Evolutionary conservation across 352 stramenopile genomes (phyloP), one percentile per base, ranked within the genome.

Genomic region (Globisporangium paddicum): DNA sequence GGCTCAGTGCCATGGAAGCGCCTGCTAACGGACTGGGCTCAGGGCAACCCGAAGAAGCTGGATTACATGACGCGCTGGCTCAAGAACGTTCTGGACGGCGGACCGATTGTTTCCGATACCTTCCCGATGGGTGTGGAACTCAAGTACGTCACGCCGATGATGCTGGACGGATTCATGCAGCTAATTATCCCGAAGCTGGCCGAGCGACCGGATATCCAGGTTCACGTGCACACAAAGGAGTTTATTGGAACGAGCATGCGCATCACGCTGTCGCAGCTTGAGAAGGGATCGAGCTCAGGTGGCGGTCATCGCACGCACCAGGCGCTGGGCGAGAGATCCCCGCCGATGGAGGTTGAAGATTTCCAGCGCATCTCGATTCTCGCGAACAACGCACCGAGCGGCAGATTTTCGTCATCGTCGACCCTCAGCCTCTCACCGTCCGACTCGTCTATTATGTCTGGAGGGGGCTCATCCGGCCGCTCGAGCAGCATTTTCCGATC

Each of bases 191-290:
- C 83, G 5, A 95, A 95, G 58, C 73, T 95, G 13, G 82, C 86
- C 3, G 86, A 95, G 64, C 76, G 86, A 13, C 74, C 77, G 23
- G 83, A 95, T 53, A 80, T 95, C 47, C 83, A 93, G 55, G 86
- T 95, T 6, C 86, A 95, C 49, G 86, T 95, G 25, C 86, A 95
- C 64, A 95, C 86, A 28, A 95, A 95, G 60, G 86, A 95, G 53
- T 95, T 95, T 66, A 95, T 95, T 60, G 86, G 86, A 18, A 95
- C 86, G 44, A 95, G 86, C 40, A 95, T 95, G 86, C 79, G 86
- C 21, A 95, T 95, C 55, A 95, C 86, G 13, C 56, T 95, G 52
- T 88, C 82, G 8, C 73, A 85, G 46, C 52, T 83, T 34, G 80
- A 92, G 34, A 69, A 66, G 26, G 56, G 44, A 26, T 46, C 26